Evolutionary conservation across 2,329 filamentous ascomycete species (phyloP), one percentile per base, ranked within the genome.

Genomic region (Fusarium multiceps): DNA sequence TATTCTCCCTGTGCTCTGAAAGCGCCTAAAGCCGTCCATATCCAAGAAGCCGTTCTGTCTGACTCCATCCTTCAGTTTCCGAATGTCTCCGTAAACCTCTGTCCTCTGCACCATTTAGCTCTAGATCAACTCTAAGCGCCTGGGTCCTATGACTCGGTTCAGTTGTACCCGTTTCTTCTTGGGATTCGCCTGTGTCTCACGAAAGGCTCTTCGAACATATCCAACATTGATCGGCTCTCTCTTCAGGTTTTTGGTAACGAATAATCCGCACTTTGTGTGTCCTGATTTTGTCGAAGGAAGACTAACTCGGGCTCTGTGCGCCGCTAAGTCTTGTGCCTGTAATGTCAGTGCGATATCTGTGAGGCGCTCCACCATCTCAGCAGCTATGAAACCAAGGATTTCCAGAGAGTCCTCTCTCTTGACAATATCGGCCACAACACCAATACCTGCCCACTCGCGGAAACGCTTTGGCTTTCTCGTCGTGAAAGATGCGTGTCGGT

Each of bases 381-480:
- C 98, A 0, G 95, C 98, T 74, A 99, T 80, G 81, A 98, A 99
- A 12, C 96, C 95, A 4, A 98, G 87, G 63, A 98, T 98, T 77
- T 99, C 96, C 72, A 98, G 93, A 63, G 98, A 97, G 70, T 98
- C 96, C 78, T 98, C 96, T 60, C 94, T 96, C 1, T 95, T 96
- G 81, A 97, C 97, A 66, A 91, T 92, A 78, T 98, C 95, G 0
- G 95, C 98, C 42, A 98, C 93, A 25, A 95, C 88, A 16, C 94
- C 94, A 76, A 98, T 97, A 7, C 95, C 94, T 4, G 94, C 95
- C 96, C 96, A 99, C 78, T 98, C 95, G 60, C 94, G 88, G 80
- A 98, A 99, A 2, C 95, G 89, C 82, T 98, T 98, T 78, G 92
- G 92, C 83, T 99, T 99, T 76, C 96, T 92, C 84, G 97, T 98